Base-by-base conservation (phyloP, 352 stramenopile genomes). In the Plasmopara viticola region DNA sequence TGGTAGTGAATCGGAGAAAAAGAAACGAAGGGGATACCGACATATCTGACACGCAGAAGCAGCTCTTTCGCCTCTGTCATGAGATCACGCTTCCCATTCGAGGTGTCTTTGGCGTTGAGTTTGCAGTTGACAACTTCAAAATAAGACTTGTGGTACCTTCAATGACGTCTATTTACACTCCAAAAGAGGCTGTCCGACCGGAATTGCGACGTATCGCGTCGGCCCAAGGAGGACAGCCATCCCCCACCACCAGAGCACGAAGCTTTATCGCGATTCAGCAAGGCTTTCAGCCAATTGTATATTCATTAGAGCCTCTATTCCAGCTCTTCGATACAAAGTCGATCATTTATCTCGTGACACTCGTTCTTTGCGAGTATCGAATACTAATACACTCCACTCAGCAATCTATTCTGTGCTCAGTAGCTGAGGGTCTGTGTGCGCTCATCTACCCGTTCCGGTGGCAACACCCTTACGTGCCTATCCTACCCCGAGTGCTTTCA, bases 381-480 rank as follows among this genome's bases (percentile, higher is more conserved):
- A 55, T 94, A 15, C 70, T 94, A 9, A 67, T 94, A 14, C 84
- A 94, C 50, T 90, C 81, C 38, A 70, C 67, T 6, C 75, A 91
- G 40, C 69, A 90, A 34, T 87, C 81, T 28, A 62, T 91, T 14
- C 60, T 94, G 29, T 87, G 73, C 25, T 79, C 79, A 4, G 70
- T 94, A 13, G 70, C 79, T 0, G 84, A 94, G 59, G 75, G 73
- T 0, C 49, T 94, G 6, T 92, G 81, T 29, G 67, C 81, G 4
- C 74, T 94, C 17, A 78, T 92, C 43, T 92, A 92, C 62, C 84
- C 84, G 5, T 92, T 94, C 56, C 75, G 74, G 39, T 94, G 84
- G 81, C 81, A 91, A 46, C 84, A 94, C 51, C 84, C 81, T 13
- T 94, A 92, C 47, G 75, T 94, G 5, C 81, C 84, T 4, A 88